phyloP scores from a whole-genome alignment of 129 eudicot species.

The Artemisia tridentata region DNA sequence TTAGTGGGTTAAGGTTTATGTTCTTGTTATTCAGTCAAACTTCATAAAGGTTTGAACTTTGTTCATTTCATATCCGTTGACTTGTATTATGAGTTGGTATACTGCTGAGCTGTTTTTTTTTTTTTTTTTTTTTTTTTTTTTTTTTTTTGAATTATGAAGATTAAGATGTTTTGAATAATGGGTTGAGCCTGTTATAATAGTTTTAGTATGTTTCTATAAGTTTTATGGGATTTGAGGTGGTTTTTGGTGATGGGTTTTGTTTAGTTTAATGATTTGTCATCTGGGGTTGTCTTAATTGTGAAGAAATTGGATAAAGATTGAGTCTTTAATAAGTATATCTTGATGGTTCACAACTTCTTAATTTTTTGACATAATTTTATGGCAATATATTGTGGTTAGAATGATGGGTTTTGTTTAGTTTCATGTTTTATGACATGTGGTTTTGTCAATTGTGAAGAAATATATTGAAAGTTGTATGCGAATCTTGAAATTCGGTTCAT shows the following conservation, averaged over 20 bases:
- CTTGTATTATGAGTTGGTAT: background rate
- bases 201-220: background rate
- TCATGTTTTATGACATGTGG: too few species aligned
- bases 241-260: conserved; percentile 9
- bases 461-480: background rate
- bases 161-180: background rate
- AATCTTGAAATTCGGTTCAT: conserved; percentile 21
- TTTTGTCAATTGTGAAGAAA: conserved; percentile 12
- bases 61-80: background rate
- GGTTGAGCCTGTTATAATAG: background rate
- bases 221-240: too few species aligned
- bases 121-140: background rate
- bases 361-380: background rate
- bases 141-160: too few species aligned
- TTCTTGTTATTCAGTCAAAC: background rate
- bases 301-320: background rate
- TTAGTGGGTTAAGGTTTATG: too few species aligned
- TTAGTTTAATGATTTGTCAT: background rate
- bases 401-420: too few species aligned
- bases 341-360: background rate
- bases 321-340: conserved; percentile 4
- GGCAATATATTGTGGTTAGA: too few species aligned
- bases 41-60: conserved; percentile 1
- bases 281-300: conserved; percentile 15
- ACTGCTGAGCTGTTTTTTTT: background rate